Base-by-base conservation (phyloP, 495 filamentous ascomycete genomes). In the Penicillium goetzii region DNA sequence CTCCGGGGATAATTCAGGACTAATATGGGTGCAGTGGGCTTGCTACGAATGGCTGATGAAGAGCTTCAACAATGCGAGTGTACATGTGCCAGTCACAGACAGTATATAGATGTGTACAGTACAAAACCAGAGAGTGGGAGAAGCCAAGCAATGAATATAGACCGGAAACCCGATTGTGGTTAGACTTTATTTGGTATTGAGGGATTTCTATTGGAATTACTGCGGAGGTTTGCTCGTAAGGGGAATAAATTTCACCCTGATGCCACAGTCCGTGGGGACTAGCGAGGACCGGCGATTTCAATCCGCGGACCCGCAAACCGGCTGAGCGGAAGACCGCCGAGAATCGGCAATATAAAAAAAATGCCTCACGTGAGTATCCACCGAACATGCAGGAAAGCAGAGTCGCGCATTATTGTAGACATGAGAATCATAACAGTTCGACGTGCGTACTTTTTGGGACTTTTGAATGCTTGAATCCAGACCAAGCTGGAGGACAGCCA, bases 31-130 rank as follows among this genome's bases (percentile, higher is more conserved):
- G 7, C 47, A 97, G 81, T 97, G 91, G 91, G 88, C 87, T 4
- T 85, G 91, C 32, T 96, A 95, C 76, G 91, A 95, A 78, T 91
- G 88, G 88, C 81, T 90, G 67, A 91, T 95, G 87, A 77, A 72
- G 56, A 72, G 68, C 50, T 66, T 81, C 33, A 73, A 69, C 38
- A 61, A 55, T 59, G 41, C 61, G 63, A 34, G 34, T 49, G 21
- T 19, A 30, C 12, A 12, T 32, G 33, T 23, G 49, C 50, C 33
- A 28, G 36, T 45, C 28, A 25, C 36, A 2, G 36, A 51, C 12
- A 17, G 43, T 58, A 15, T 38, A 55, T 32, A 57, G 26, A 60
- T 51, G 50, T 28, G 19, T 40, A 40, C 36, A 12, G 36, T 40
- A 38, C 7, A 38, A n/a, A 55, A 30, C 12, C 21, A 54, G 43